Conservation (phyloP, 2,329 filamentous ascomycete species). For the Colletotrichum coccodes region DNA sequence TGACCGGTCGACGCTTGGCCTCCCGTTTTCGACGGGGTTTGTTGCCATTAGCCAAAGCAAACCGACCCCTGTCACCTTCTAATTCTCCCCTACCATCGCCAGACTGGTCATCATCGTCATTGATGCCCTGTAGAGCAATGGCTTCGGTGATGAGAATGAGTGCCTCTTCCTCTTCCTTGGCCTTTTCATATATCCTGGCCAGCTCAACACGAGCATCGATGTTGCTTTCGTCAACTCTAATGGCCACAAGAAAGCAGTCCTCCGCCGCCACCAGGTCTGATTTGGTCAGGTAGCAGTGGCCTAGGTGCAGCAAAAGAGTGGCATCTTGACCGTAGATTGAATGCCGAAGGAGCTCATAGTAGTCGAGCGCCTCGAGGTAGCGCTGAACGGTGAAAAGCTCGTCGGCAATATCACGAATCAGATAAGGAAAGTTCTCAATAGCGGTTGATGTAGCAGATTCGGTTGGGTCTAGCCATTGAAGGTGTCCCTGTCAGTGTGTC, state of each 20-base stretch:
- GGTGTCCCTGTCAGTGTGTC: slow-evolving; percentile 62
- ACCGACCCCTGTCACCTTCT: not conserved
- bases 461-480: slow-evolving; percentile 74
- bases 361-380: slow-evolving; percentile 58
- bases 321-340: slow-evolving; percentile 61
- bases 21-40: slow-evolving; percentile 25
- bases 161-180: slow-evolving; percentile 78
- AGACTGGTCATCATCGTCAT: slow-evolving; percentile 43
- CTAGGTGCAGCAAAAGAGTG: slow-evolving; percentile 64
- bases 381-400: slow-evolving; percentile 54
- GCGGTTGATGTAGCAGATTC: slow-evolving; percentile 32
- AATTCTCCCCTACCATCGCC: not conserved
- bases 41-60: not conserved
- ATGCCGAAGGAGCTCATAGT: slow-evolving; percentile 64
- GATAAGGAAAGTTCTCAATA: slow-evolving; percentile 72
- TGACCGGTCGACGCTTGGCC: slow-evolving; percentile 19
- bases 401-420: slow-evolving; percentile 76
- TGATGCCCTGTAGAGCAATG: slow-evolving; percentile 68
- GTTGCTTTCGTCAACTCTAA: slow-evolving; percentile 76
- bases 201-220: slow-evolving; percentile 83
- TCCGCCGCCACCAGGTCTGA: slow-evolving; percentile 76
- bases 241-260: slow-evolving; percentile 79
- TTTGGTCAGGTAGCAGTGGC: slow-evolving; percentile 74
- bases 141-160: slow-evolving; percentile 82
- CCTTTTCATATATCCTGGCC: slow-evolving; percentile 85